Conservation (phyloP, 495 filamentous ascomycete genomes). For the Aspergillus nanangensis region DNA sequence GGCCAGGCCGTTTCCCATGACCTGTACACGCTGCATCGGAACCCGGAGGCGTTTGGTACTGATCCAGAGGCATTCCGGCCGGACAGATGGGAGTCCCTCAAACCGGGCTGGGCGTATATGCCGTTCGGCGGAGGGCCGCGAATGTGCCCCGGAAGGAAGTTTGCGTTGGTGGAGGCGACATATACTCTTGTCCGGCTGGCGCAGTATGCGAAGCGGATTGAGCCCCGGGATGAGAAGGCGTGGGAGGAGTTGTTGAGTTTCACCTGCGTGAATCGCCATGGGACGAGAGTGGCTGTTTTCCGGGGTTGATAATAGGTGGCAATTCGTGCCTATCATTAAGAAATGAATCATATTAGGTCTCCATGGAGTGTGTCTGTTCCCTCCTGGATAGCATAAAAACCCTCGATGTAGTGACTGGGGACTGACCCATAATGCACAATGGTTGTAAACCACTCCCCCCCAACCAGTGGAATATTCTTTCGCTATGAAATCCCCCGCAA, state of each 20-base stretch:
- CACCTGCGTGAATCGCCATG: background rate
- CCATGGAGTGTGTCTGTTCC: too few relatives aligned
- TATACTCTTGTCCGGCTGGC: background rate
- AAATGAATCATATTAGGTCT: too few relatives aligned
- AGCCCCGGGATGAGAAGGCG: background rate
- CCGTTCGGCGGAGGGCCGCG: conserved; percentile 1
- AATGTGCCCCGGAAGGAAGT: background rate
- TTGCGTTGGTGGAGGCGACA: background rate
- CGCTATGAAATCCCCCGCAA: background rate
- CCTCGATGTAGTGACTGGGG: too few relatives aligned
- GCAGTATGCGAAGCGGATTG: background rate
- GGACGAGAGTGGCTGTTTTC: background rate
- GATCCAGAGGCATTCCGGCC: conserved; percentile 1
- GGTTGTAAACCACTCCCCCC: too few relatives aligned
- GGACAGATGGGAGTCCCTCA: conserved; percentile 1
- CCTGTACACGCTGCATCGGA: background rate
- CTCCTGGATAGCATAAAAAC: too few relatives aligned
- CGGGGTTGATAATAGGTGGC: background rate
- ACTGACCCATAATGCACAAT: too few relatives aligned
- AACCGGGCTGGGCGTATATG: background rate
- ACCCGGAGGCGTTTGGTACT: background rate
- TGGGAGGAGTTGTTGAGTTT: background rate
- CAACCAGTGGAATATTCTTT: background rate
- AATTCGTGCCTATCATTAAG: too few relatives aligned
- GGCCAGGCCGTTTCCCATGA: background rate